These are phyloP conservation scores for Ophiostoma ulmi DNA, from an alignment of 2,329 filamentous ascomycete species.

Conservation along the genomic window DNA sequence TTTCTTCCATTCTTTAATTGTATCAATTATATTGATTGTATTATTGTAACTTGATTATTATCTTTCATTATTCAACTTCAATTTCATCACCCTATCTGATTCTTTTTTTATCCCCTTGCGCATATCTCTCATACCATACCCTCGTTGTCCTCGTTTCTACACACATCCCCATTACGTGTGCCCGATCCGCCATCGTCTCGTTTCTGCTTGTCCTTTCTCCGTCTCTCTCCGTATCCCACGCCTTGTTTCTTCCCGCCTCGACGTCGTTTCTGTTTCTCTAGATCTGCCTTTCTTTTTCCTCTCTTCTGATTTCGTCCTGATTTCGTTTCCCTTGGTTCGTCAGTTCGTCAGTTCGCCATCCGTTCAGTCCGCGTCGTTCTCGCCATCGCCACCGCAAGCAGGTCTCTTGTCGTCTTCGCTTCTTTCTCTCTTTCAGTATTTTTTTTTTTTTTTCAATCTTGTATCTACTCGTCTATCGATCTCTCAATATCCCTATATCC, in stretches of 20 bases:
- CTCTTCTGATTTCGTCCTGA: not conserved
- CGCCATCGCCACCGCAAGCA: slow-evolving; percentile 6
- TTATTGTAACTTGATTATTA: not conserved
- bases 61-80: not conserved
- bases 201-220: not conserved
- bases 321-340: not conserved
- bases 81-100: not conserved
- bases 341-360: not conserved
- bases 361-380: slow-evolving; percentile 11
- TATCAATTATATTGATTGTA: not conserved
- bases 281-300: slow-evolving; percentile 8
- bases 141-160: not conserved
- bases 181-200: slow-evolving; percentile 2
- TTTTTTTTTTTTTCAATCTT: not conserved
- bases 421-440: slow-evolving; percentile 10
- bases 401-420: slow-evolving; percentile 17
- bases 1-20: not conserved
- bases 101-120: slow-evolving; percentile 1
- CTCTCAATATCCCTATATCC: slow-evolving; percentile 3
- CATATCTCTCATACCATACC: not conserved
- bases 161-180: not conserved
- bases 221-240: not conserved
- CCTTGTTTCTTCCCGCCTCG: slow-evolving; percentile 1
- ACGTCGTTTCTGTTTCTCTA: not conserved
- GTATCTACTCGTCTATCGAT: not conserved